Conservation (phyloP, 1,139 yeast genomes). For the Yamadazyma triangularis region DNA sequence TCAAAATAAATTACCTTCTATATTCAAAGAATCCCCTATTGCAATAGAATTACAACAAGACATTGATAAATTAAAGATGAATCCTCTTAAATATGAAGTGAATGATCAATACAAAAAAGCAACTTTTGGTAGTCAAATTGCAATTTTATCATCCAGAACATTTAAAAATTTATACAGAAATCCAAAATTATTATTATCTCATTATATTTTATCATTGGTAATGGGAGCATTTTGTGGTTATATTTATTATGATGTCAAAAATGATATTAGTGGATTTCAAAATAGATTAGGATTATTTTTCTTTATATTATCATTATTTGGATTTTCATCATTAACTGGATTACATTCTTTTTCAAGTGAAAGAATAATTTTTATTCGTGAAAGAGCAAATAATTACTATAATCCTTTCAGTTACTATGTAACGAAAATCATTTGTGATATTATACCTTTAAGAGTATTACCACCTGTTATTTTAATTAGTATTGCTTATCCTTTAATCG, state of each 20-base stretch:
- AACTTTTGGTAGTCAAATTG: slow-evolving; percentile 55
- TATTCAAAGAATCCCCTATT: slow-evolving; percentile 47
- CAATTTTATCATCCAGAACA: slow-evolving; percentile 74
- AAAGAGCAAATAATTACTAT: slow-evolving; percentile 91
- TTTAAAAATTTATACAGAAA: slow-evolving; percentile 90
- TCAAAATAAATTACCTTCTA: slow-evolving; percentile 32
- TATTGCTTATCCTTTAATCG: slow-evolving; percentile 88
- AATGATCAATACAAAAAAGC: slow-evolving; percentile 46
- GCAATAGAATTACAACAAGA: slow-evolving; percentile 47
- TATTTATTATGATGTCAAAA: slow-evolving; percentile 73
- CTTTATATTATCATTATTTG: slow-evolving; percentile 84
- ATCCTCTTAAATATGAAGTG: slow-evolving; percentile 31
- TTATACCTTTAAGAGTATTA: slow-evolving; percentile 79
- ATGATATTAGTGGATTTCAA: slow-evolving; percentile 94
- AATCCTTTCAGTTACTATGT: slow-evolving; percentile 79
- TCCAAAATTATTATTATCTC: slow-evolving; percentile 79
- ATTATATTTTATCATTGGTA: slow-evolving; percentile 69
- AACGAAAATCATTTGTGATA: slow-evolving; percentile 84
- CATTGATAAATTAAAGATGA: slow-evolving; percentile 35
- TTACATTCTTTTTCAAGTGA: slow-evolving; percentile 84
- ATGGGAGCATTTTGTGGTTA: slow-evolving; percentile 85
- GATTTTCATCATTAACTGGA: slow-evolving; percentile 90
- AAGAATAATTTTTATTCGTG: slow-evolving; percentile 82
- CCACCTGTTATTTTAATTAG: slow-evolving; percentile 85
- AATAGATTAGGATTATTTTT: slow-evolving; percentile 90